These are phyloP conservation scores for Zizania palustris DNA, from an alignment of 202 grass and related monocot species.

Conservation along the genomic window DNA sequence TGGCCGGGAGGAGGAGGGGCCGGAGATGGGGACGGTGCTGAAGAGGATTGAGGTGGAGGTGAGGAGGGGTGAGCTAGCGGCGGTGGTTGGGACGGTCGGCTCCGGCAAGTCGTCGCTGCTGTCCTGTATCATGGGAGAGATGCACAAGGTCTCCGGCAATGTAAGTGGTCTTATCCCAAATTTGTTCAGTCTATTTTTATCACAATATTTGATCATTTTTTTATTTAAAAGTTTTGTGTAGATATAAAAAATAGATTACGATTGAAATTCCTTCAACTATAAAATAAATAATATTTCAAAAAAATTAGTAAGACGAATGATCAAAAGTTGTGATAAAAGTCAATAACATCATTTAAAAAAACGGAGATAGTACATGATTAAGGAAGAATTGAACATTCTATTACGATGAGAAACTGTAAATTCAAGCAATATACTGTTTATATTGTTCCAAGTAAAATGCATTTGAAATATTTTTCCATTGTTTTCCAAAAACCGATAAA, in stretches of 20 bases:
- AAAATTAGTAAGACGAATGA: no score
- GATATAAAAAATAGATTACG: no score
- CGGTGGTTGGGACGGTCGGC: slow-evolving; percentile 63
- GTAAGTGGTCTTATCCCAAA: slow-evolving; percentile 27
- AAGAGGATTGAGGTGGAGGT: slow-evolving; percentile 52
- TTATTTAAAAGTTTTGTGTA: no score
- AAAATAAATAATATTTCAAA: no score
- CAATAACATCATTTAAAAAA: no score
- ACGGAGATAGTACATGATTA: no score
- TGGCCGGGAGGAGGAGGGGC: neutral
- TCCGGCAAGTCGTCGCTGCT: slow-evolving; percentile 76
- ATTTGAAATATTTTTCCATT: neutral
- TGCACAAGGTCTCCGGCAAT: slow-evolving; percentile 62
- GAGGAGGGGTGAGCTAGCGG: slow-evolving; percentile 47
- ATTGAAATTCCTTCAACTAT: no score
- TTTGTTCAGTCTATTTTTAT: no score
- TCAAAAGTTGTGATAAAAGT: no score
- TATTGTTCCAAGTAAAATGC: no score
- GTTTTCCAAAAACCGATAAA: neutral
- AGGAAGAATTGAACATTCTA: neutral
- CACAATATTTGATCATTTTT: no score
- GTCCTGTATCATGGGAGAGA: slow-evolving; percentile 68
- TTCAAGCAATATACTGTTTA: neutral
- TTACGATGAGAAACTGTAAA: neutral
- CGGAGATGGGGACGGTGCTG: slow-evolving; percentile 32